Evolutionary conservation across 2,329 filamentous ascomycete genomes (phyloP), one percentile per base, ranked within the genome.

Genomic region (Fusarium sp.): DNA sequence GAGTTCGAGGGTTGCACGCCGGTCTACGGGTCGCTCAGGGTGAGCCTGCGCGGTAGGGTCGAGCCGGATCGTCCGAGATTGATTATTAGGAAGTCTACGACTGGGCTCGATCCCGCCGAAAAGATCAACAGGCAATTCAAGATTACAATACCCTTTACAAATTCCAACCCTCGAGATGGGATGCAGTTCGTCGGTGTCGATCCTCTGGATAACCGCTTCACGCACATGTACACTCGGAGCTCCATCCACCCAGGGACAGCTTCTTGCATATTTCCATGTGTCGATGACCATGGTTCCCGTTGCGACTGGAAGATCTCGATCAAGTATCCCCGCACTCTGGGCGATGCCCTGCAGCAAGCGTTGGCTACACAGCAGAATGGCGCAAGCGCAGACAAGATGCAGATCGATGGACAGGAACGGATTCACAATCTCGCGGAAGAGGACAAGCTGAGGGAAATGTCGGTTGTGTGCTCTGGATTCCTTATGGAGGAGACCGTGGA

Each of bases 171-270:
- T 60, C 89, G 94, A 54, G 97, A 99, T 81, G 96, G 95, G 25
- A 83, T 98, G 67, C 95, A 98, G 70, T 99, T 98, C 83, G 94
- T 97, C 17, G 95, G 97, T 5, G 89, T 97, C 40, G 91, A 95
- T 52, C 91, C 92, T 66, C 90, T 92, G 60, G 96, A 98, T 80
- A 87, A 87, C 65, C 90, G 95, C 70, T 99, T 95, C 81, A 95
- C 97, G 0, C 96, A 99, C 84, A 92, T 94, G 58, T 99, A 97
- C 82, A 97, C 96, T 1, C 92, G 92, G 45, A 95, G 96, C 79
- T 93, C 92, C 3, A 86, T 93, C 47, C 92, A 94, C 70, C 91
- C 95, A 0, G 95, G 95, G 33, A 92, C 91, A 20, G 92, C 95
- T 1, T 96, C 92, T 56, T 95, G 93, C 76, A 90, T 98, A 30